A percentile compares a stretch with the other conserved stretches of the same genome.
These are phyloP conservation scores for Hypoxylon cercidicola DNA, from an alignment of 495 filamentous ascomycete species.

Conservation along the genomic window DNA sequence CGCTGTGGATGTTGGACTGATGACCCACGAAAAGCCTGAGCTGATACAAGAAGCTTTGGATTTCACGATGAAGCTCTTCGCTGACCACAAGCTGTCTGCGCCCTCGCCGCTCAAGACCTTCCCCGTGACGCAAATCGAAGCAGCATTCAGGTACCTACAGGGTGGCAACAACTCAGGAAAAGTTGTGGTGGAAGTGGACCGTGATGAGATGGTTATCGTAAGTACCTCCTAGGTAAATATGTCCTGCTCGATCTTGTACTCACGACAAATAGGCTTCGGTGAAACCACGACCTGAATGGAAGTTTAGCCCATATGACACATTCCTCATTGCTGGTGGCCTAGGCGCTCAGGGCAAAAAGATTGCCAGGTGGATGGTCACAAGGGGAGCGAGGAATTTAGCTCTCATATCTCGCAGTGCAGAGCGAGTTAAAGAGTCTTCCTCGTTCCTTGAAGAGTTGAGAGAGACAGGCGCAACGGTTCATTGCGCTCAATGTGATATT, in stretches of 20 bases:
- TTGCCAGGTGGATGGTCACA: slow-evolving; percentile 53
- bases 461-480: slow-evolving; percentile 14
- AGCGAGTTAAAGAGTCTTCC: not conserved
- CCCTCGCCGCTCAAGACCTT: not conserved
- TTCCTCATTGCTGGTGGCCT: slow-evolving; percentile 54
- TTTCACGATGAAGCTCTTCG: not conserved
- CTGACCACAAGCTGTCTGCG: not conserved
- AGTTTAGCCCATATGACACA: slow-evolving; percentile 6
- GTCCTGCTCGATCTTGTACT: not conserved
- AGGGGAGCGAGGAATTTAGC: slow-evolving; percentile 48
- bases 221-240: not conserved
- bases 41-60: not conserved
- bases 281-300: not conserved
- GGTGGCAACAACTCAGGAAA: slow-evolving; percentile 6
- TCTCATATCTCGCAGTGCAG: slow-evolving; percentile 38
- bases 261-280: not conserved
- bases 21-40: not conserved
- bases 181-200: slow-evolving; percentile 11
- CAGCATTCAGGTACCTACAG: slow-evolving; percentile 31
- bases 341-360: slow-evolving; percentile 48
- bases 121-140: not conserved
- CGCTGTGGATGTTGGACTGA: slow-evolving; percentile 7
- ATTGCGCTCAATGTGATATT: slow-evolving; percentile 48
- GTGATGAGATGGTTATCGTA: not conserved
- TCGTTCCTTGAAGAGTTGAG: not conserved